Evolutionary conservation across 1,284 basidiomycete species (phyloP).

Genomic region (Tilletia horrida): DNA sequence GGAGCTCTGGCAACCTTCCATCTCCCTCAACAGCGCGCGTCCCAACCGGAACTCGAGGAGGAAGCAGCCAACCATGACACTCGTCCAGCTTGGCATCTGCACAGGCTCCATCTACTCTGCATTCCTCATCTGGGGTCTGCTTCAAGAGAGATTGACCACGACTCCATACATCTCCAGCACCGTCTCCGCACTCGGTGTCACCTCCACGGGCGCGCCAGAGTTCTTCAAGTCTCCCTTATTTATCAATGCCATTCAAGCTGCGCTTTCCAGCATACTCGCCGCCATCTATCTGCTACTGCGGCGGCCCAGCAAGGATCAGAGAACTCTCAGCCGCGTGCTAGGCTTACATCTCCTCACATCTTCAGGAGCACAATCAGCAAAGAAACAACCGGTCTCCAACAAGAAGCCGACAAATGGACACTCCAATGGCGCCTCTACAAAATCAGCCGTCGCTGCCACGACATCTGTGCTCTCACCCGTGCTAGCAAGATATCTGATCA

Average conservation of each 20-base stretch:
- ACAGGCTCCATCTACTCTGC: conserved; percentile 50
- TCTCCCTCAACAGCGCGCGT: no score
- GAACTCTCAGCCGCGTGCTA: conserved; percentile 28
- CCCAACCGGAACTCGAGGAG: neutral
- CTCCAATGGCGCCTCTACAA: neutral
- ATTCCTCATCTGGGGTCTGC: conserved; percentile 53
- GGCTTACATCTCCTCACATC: conserved; percentile 45
- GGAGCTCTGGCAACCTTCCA: no score
- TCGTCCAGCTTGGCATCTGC: conserved; percentile 40
- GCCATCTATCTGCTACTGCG: conserved; percentile 73
- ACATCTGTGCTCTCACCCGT: conserved; percentile 63
- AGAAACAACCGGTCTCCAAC: neutral
- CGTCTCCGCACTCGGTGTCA: neutral
- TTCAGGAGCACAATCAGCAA: conserved; percentile 23
- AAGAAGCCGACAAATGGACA: neutral
- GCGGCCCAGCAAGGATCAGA: conserved; percentile 45
- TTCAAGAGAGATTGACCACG: conserved; percentile 53
- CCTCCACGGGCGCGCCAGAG: neutral
- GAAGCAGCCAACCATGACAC: conserved; percentile 19
- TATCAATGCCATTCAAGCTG: conserved; percentile 81
- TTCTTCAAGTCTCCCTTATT: conserved; percentile 63
- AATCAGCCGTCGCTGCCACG: neutral
- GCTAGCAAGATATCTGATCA: conserved; percentile 45
- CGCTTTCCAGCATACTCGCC: conserved; percentile 74
- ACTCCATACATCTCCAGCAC: conserved; percentile 33